Evolutionary conservation across 352 stramenopile species (phyloP), one percentile per base, ranked within the genome.

Genomic region (Globisporangium iwayamae): DNA sequence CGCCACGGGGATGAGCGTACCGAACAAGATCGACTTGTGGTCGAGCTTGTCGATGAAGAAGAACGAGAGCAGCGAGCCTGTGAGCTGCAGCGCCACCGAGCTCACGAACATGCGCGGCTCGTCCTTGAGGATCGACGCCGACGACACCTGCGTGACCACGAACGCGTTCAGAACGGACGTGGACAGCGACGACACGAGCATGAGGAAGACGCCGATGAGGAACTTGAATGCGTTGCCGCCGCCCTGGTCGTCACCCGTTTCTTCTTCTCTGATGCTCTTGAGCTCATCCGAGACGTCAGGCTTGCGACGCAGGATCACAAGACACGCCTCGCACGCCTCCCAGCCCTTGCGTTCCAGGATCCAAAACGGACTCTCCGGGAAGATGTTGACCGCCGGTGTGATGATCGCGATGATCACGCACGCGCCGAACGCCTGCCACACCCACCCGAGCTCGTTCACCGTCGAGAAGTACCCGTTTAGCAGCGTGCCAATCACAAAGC

Each of bases 11-110:
- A 91, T 77, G 9, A 93, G 68, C 53, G 84, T 90, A 30, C 78
- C 79, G 25, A 89, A 81, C 8, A 93, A 63, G 32, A 93, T 75
- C 6, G 73, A 84, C 67, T 85, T 85, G 75, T 91, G 82, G 62
- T 90, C 81, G 25, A 89, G 60, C 61, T 85, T 85, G 70, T 93
- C 83, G 38, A 93, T 90, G 70, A 90, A 84, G 69, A 93, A 93
- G 66, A 93, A 87, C 58, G 79, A 77, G 16, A 93, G 68, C 3
- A 83, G 58, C 4, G 81, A 74, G 52, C 83, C 83, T 2, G 69
- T 65, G n/a, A 85, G 56, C 62, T 93, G 76, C 36, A 93, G 62
- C 20, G 73, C 62, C 60, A 89, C 73, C 11, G 63, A 74, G 66
- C 84, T 87, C 41, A 88, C 76, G 39, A 85, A 88, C 45, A 86